Conservation (phyloP, 1,139 yeast species). For the Yamadazyma triangularis region DNA sequence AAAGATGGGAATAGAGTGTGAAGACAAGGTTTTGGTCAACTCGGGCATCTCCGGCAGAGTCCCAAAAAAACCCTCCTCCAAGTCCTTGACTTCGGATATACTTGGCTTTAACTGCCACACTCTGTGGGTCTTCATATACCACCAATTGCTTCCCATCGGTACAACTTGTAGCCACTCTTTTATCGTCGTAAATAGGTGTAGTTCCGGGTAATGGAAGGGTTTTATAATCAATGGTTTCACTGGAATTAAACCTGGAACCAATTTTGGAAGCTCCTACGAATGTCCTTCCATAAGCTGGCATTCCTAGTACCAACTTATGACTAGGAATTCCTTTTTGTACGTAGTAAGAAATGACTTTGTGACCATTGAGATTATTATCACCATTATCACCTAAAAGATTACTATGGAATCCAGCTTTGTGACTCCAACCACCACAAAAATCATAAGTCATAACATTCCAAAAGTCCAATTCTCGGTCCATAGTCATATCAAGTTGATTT, state of each 20-base stretch:
- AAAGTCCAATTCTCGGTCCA: conserved; percentile 56
- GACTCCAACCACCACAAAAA: conserved; percentile 76
- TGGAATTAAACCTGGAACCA: conserved; percentile 39
- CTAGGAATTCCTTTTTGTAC: conserved; percentile 37
- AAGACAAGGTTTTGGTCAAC: no score
- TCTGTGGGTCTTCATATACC: conserved; percentile 61
- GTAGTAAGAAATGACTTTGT: conserved; percentile 47
- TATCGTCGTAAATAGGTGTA: conserved; percentile 47
- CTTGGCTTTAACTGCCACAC: conserved; percentile 54
- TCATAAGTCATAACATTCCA: conserved; percentile 95
- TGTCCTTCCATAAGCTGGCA: conserved; percentile 83
- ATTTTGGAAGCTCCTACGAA: conserved; percentile 44
- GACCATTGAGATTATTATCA: conserved; percentile 44
- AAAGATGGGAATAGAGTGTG: no score
- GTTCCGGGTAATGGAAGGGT: conserved; percentile 51
- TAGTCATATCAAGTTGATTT: conserved; percentile 38
- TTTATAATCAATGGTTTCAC: conserved; percentile 54
- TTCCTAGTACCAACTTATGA: conserved; percentile 67
- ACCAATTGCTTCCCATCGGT: conserved; percentile 41
- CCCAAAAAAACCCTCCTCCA: conserved; percentile 97
- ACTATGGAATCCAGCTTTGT: conserved; percentile 59
- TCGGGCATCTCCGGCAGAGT: conserved; percentile 67
- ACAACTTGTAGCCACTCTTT: conserved; percentile 56
- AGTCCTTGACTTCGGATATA: conserved; percentile 46
- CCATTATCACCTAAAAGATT: conserved; percentile 50